phyloP scores from a whole-genome alignment of 2,329 filamentous ascomycete genomes.

The Drechslera avenae region DNA sequence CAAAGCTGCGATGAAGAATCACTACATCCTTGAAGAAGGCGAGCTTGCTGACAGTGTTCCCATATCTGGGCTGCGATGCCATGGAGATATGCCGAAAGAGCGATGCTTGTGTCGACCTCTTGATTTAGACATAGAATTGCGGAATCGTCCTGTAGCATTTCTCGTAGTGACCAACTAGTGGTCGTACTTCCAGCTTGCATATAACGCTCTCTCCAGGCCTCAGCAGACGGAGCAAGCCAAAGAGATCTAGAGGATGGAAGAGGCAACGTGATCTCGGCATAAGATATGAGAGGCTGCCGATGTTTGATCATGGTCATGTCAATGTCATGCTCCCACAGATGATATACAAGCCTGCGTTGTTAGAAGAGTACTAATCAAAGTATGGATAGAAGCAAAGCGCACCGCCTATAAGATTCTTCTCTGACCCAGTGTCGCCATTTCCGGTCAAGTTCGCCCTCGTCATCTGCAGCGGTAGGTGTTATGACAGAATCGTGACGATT shows the following conservation, averaged over 20 bases:
- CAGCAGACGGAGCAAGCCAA: conserved; percentile 67
- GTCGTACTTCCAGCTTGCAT: too few relatives aligned
- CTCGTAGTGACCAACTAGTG: conserved; percentile 13
- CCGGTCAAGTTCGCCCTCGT: too few relatives aligned
- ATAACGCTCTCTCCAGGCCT: conserved; percentile 65
- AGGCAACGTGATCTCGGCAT: conserved; percentile 68
- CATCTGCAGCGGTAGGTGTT: too few relatives aligned
- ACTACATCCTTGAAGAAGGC: conserved; percentile 15
- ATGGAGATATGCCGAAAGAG: conserved; percentile 20
- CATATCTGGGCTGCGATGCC: conserved; percentile 27
- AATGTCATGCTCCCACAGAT: conserved; percentile 29
- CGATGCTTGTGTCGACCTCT: conserved; percentile 54
- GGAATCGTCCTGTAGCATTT: conserved; percentile 46
- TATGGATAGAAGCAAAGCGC: too few relatives aligned
- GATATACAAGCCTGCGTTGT: conserved; percentile 49
- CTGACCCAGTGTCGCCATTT: too few relatives aligned
- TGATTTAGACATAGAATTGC: conserved; percentile 57
- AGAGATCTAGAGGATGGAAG: conserved; percentile 65
- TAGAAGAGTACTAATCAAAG: too few relatives aligned
- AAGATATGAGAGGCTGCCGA: conserved; percentile 64
- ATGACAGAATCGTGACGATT: too few relatives aligned
- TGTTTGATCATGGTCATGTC: conserved; percentile 28
- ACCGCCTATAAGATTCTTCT: conserved; percentile 65
- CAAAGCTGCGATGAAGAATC: conserved; percentile 28
- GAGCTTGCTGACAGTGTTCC: conserved; percentile 24